Conservation (phyloP, 345 rosid species). For the Dipteronia sinensis region DNA sequence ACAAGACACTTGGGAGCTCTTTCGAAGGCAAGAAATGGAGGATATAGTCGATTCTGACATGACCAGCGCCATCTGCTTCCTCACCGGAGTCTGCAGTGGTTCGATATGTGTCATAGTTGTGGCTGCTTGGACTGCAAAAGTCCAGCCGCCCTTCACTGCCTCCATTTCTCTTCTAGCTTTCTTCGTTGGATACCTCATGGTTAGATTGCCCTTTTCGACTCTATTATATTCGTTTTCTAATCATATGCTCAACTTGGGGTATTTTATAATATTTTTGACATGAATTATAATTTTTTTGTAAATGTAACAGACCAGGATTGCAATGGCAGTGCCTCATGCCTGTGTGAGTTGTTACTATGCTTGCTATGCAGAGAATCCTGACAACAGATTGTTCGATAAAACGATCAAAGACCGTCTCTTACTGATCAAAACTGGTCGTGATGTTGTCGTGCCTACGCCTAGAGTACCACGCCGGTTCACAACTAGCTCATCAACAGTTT, state of each 20-base stretch:
- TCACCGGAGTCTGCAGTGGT: slow-evolving; percentile 92
- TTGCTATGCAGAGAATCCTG: slow-evolving; percentile 90
- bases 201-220: slow-evolving; percentile 27
- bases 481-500: slow-evolving; percentile 4
- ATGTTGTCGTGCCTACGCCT: slow-evolving; percentile 61
- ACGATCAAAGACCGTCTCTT: slow-evolving; percentile 59
- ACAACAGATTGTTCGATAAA: slow-evolving; percentile 64
- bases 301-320: slow-evolving; percentile 75
- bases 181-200: slow-evolving; percentile 94
- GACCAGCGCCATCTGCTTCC: slow-evolving; percentile 90
- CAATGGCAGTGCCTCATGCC: slow-evolving; percentile 97
- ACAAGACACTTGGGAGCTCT: slow-evolving; percentile 84
- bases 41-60: slow-evolving; percentile 78
- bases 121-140: slow-evolving; percentile 78
- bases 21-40: slow-evolving; percentile 60
- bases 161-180: slow-evolving; percentile 74
- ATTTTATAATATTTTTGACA: slow-evolving; percentile 2
- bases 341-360: slow-evolving; percentile 93
- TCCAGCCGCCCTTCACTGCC: slow-evolving; percentile 71
- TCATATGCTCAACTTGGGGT: slow-evolving; percentile 21
- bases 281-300: slow-evolving; percentile 5
- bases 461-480: slow-evolving; percentile 53
- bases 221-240: slow-evolving; percentile 6
- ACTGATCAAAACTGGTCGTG: slow-evolving; percentile 53
- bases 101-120: slow-evolving; percentile 80